A percentile compares a stretch with the other conserved stretches of the same genome.
Evolutionary conservation across 2,329 filamentous ascomycete genomes (phyloP).

Genomic region (Sarocladium brachiariae): DNA sequence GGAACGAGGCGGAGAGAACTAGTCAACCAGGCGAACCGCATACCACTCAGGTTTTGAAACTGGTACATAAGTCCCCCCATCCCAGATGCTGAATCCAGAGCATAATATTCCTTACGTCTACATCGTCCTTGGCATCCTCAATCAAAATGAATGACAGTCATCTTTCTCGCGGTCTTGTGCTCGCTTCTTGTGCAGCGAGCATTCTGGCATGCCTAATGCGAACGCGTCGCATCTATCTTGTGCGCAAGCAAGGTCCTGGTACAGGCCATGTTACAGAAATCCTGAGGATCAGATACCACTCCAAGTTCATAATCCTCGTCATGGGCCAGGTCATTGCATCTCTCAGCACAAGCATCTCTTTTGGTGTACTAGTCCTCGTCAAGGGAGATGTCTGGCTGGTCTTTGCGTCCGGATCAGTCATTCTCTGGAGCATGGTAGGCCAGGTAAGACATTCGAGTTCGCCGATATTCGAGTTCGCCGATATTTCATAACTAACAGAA

Average conservation of each 20-base stretch:
- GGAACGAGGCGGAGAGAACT: neutral
- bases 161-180: neutral
- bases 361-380: neutral
- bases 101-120: neutral
- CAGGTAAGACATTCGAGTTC: neutral
- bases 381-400: constrained; percentile 1
- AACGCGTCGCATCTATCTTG: neutral
- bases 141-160: neutral
- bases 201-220: neutral
- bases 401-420: neutral
- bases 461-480: neutral
- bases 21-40: neutral
- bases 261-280: neutral
- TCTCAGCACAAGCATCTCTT: constrained; percentile 3
- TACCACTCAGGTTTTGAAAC: neutral
- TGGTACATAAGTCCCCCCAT: neutral
- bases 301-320: neutral
- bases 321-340: neutral
- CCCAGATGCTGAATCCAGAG: neutral
- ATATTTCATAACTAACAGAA: neutral
- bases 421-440: neutral
- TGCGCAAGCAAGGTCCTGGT: neutral
- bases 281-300: neutral
- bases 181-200: neutral
- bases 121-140: neutral